phyloP scores from a whole-genome alignment of 192 early-diverging fungal genomes.

The Entomortierella lignicola region DNA sequence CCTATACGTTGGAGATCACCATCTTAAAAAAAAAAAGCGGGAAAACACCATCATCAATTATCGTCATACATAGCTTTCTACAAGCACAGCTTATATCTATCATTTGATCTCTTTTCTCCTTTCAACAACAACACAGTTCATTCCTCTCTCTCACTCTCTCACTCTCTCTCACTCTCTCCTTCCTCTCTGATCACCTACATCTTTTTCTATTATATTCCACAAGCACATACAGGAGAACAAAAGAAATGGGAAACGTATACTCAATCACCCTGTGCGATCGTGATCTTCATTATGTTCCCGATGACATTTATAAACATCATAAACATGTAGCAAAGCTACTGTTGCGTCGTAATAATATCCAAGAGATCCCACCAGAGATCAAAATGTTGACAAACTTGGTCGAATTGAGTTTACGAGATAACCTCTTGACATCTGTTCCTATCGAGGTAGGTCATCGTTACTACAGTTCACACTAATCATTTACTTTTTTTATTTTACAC shows the following conservation, averaged over 20 bases:
- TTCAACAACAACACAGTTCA: background rate
- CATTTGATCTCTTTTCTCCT: no score
- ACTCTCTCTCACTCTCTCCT: background rate
- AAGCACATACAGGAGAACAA: no score
- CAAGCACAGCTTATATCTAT: no score
- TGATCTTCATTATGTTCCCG: constrained; percentile 45
- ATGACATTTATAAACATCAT: constrained; percentile 52
- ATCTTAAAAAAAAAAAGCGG: no score
- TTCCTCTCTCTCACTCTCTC: background rate
- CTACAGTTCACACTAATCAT: background rate
- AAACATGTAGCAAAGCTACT: constrained; percentile 45
- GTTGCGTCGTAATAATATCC: constrained; percentile 42
- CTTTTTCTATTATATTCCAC: background rate
- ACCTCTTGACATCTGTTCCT: constrained; percentile 34
- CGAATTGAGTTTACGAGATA: constrained; percentile 46
- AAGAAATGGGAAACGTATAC: constrained; percentile 48
- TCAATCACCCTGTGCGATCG: constrained; percentile 51
- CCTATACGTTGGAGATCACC: no score
- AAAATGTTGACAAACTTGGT: constrained; percentile 44
- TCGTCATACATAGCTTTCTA: no score
- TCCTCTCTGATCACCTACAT: background rate
- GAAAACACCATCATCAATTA: no score
- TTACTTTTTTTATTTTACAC: background rate
- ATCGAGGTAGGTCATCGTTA: constrained; percentile 25
- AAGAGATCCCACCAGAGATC: constrained; percentile 49